Evolutionary conservation across 73 alveolate species (phyloP), one percentile per base, ranked within the genome.

Genomic region (Paramecium tetraurelia): DNA sequence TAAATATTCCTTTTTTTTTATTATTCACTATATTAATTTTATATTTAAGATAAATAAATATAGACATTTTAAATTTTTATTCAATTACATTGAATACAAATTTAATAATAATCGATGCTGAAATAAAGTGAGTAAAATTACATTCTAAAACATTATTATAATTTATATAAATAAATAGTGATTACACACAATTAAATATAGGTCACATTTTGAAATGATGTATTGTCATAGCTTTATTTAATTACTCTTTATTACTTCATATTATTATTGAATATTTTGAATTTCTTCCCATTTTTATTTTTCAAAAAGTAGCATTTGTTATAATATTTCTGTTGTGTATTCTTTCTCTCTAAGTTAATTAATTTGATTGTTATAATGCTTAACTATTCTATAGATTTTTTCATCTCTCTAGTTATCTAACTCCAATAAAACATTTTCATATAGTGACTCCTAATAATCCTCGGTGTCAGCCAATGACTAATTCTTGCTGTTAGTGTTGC

Each of bases 271-370:
- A 12, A 71, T 71, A 27, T 21, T 71, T 36, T 71, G 35, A 12
- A 71, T 71, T 71, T 71, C 86, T 71, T 71, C 86, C 86, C 86
- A 71, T 71, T 71, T 71, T 71, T 36, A 6, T 36, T 36, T 29
- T 71, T 71, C 86, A 33, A 33, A 29, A 0, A 33, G 10, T 12
- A 33, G 5, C 86, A 71, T 71, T 36, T 33, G 43, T 33, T 29
- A 33, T 12, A 71, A 18, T 12, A 59, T 71, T 33, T 71, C 86
- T 18, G 33, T 59, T 27, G 36, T 36, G 4, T 14, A 33, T 33
- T 36, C 86, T 7, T 33, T 6, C 31, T 12, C 36, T 7, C 86
- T 29, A 0, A 71, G 12, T 33, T 33, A 33, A n/a, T 36, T 71
- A 14, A 71, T 71, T 71, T 71, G 35, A 33, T 71, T 71, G 27